Base-by-base conservation (phyloP, 305 asterid species). In the Plantago coronopus region DNA sequence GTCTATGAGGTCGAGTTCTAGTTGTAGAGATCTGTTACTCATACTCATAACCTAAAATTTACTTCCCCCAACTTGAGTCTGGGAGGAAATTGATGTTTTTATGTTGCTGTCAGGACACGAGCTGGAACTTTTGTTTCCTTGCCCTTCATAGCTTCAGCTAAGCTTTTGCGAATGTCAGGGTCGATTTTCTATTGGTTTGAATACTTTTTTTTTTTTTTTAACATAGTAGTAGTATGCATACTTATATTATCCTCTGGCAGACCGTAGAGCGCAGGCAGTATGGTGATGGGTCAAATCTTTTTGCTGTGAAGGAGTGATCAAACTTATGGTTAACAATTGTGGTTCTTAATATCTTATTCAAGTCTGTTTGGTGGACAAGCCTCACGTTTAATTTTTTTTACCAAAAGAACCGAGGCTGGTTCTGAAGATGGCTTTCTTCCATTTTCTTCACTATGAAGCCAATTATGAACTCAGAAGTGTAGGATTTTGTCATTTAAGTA, bases 351-450 rank as follows among this genome's bases (percentile, higher is more conserved):
- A 48, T 65, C 16, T 51, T 48, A 31, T 67, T 37, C 29, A 62
- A 61, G 55, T 44, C 48, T 50, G 64, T 53, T 61, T 5, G 17
- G 18, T 46, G 65, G 48, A 43, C 18, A 48, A 48, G 47, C 56
- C 6, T 29, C 54, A 57, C 37, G 44, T 47, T 43, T 22, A 22
- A 61, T 44, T 38, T 64, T 45, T 60, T 67, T 17, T 46, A 53
- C 64, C 43, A 58, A 68, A 59, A 69, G 54, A 37, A 49, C 22
- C 10, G 64, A 61, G 64, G 57, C 45, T 48, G 75, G 58, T 68
- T 68, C 73, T 48, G n/a, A 42, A 25, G 23, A 66, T 55, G 69
- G 71, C 65, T 74, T 69, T 57, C 57, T 42, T 46, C 62, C 45
- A 63, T 56, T 54, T 59, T 42, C 48, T 47, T 65, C 68, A 61